Evolutionary conservation across 1,284 basidiomycete genomes (phyloP).

Genomic region (Papiliotrema terrestris): DNA sequence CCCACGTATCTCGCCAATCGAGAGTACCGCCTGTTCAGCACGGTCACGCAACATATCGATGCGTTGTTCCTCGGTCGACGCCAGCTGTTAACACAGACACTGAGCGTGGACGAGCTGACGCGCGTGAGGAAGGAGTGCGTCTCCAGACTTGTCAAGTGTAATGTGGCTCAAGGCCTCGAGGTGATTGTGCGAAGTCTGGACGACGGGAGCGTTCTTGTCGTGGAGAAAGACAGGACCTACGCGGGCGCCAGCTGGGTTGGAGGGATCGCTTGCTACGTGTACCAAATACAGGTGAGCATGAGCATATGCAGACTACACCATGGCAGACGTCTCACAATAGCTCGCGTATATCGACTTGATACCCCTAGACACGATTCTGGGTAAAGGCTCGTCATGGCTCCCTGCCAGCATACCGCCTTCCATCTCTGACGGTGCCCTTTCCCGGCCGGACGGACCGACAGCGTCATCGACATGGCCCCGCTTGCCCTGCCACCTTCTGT

Average conservation of each 20-base stretch:
- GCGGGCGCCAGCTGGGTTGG: slow-evolving; percentile 76
- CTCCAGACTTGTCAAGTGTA: slow-evolving; percentile 79
- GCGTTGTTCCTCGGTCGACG: slow-evolving; percentile 82
- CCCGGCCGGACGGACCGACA: not conserved
- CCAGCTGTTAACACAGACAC: slow-evolving; percentile 81
- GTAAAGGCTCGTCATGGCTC: slow-evolving; percentile 11
- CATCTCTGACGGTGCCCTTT: not conserved
- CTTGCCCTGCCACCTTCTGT: slow-evolving; percentile 71
- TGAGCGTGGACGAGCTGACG: slow-evolving; percentile 81
- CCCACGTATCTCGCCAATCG: slow-evolving; percentile 83
- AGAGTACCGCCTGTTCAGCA: slow-evolving; percentile 84
- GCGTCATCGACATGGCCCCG: not conserved
- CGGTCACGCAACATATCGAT: slow-evolving; percentile 85
- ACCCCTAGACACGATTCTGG: slow-evolving; percentile 43
- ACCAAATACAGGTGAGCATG: slow-evolving; percentile 55
- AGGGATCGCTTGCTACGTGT: slow-evolving; percentile 61
- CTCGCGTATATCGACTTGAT: slow-evolving; percentile 72
- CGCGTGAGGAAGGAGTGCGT: slow-evolving; percentile 84
- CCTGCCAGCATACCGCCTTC: not conserved
- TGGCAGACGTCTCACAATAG: slow-evolving; percentile 12
- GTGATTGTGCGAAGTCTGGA: slow-evolving; percentile 92
- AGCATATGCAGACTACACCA: not conserved
- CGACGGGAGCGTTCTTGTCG: slow-evolving; percentile 80
- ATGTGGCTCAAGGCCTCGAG: slow-evolving; percentile 86
- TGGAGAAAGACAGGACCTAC: slow-evolving; percentile 69